Evolutionary conservation across 495 filamentous ascomycete genomes (phyloP), one percentile per base, ranked within the genome.

Genomic region (Penicillium silybi): DNA sequence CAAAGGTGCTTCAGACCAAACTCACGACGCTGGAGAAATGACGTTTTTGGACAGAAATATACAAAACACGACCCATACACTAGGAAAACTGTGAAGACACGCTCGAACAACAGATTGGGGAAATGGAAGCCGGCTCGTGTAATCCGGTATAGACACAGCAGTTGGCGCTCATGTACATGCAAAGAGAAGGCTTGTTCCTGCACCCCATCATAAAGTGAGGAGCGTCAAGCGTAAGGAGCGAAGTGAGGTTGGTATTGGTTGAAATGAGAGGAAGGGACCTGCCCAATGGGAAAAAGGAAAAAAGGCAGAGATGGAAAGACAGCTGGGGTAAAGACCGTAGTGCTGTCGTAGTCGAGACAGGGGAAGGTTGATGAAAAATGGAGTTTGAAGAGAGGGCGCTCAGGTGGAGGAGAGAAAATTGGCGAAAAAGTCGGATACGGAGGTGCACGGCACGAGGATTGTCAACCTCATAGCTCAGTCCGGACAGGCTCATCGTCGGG

Each of bases 141-240:
- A 34, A 26, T 23, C 44, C 41, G 29, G 48, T 58, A 65, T 60
- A 53, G 57, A 64, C 57, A 63, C 60, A 27, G 49, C 45, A 65
- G 57, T 67, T 66, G 65, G 61, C 48, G 56, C 54, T 65, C 58
- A 67, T 70, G 51, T 70, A 67, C 65, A 70, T 48, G 50, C 18
- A 61, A 62, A 25, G 29, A 61, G 25, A 60, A 54, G 25, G 29
- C 18, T 48, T 40, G 41, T 13, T 13, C 20, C 18, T 17, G 15
- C 42, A 38, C 26, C 22, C 22, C 22, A 6, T 6, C 25, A 29
- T 5, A n/a, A 39, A 17, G 29, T 18, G 37, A 39, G 37, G 16
- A 0, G 22, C 2, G 38, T 17, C 47, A 18, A 17, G 15, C 18
- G 22, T 27, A 56, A 32, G 35, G n/a, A 19, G 35, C 8, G 18